Percentiles rank a stretch among this genome's conserved stretches.
Evolutionary conservation across 192 early-diverging fungal species (phyloP).

Genomic region (Kappamyces sp.): DNA sequence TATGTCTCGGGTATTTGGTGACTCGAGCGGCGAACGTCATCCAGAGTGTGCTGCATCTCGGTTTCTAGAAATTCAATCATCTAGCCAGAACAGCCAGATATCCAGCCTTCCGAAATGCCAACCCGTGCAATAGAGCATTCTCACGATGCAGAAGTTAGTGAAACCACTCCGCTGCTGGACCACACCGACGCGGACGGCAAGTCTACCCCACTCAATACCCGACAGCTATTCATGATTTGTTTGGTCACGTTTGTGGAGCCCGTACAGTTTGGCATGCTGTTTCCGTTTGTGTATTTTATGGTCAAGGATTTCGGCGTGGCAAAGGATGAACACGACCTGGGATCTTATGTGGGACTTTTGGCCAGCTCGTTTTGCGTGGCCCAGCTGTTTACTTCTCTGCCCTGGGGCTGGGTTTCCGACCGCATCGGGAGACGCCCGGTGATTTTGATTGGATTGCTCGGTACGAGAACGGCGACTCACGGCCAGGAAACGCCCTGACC

Average conservation of each 20-base stretch:
- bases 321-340: slow-evolving; percentile 64
- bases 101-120: no score
- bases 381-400: slow-evolving; percentile 52
- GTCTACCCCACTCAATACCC: neutral
- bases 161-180: no score
- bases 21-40: no score
- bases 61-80: no score
- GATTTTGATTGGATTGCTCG: slow-evolving; percentile 69
- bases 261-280: slow-evolving; percentile 60
- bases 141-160: no score
- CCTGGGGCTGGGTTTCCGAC: slow-evolving; percentile 71
- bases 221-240: slow-evolving; percentile 15
- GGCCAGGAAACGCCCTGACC: slow-evolving; percentile 55
- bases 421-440: slow-evolving; percentile 76
- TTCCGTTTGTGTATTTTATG: slow-evolving; percentile 85
- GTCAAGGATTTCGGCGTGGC: slow-evolving; percentile 57
- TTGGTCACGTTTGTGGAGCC: slow-evolving; percentile 47
- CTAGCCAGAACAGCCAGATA: no score
- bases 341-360: slow-evolving; percentile 71
- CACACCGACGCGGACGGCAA: neutral
- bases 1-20: no score
- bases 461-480: no score
- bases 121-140: no score
- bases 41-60: no score
- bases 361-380: slow-evolving; percentile 67